Base-by-base conservation (phyloP, 2,329 filamentous ascomycete genomes). In the Leptographium lundbergii region DNA sequence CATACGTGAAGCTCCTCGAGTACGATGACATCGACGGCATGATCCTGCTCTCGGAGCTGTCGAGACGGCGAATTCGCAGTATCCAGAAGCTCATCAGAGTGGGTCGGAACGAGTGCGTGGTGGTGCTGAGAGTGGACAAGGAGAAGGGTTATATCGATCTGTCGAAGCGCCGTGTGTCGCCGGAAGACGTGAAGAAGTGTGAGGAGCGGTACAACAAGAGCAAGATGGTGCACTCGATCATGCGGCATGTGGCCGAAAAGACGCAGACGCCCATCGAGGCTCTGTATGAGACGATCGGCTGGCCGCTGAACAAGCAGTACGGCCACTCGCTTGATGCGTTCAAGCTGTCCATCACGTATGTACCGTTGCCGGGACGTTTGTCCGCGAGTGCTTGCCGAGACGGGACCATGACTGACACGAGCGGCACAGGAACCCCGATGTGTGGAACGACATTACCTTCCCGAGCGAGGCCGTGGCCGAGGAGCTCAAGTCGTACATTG, bases 1-100 rank as follows among this genome's bases (percentile, higher is more conserved):
- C 95, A 69, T 99, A 99, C 74, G 95, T 99, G 71, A 99, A 99
- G 79, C 86, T 99, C 59, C 87, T 99, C 68, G 94, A 99, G 78
- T 99, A 99, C 77, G 94, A 99, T 77, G 96, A 97, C 78, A 99
- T 99, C 70, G 95, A 99, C 73, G 94, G 94, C 84, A 99, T 99
- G 95, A 99, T 99, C 70, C 80, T 99, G 66, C 89, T 99, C 65
- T 96, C 90, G 69, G 94, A 99, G 76, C 84, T 99, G 64, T 99
- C 95, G 61, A 86, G 94, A 81, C 85, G 94, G 83, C 94, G 94
- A 87, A 99, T 99, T 70, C 81, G 94, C 79, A 91, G 86, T 81
- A 99, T 99, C 69, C 95, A 99, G 76, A 99, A 99, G 78, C 87
- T 99, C 66, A 99, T 99, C 69, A 87, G 94, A 66, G 94, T 99